phyloP scores from a whole-genome alignment of 2,329 filamentous ascomycete species.

The Colletotrichum tropicale region DNA sequence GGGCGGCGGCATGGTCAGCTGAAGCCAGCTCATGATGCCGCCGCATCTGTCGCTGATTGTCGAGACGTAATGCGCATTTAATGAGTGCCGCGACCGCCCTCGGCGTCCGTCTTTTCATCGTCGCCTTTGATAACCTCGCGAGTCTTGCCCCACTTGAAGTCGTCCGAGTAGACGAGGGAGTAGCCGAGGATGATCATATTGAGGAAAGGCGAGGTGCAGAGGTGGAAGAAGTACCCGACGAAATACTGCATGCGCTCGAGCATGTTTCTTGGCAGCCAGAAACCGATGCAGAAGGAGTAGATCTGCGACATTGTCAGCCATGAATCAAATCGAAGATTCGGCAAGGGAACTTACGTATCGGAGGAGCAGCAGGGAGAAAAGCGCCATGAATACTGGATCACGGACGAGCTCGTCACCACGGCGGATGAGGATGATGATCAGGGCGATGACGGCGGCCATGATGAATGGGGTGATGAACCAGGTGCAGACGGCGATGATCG shows the following conservation, averaged over 20 bases:
- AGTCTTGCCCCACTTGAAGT: slow-evolving; percentile 53
- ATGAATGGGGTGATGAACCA: slow-evolving; percentile 52
- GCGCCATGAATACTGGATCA: slow-evolving; percentile 38
- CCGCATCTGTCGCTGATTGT: slow-evolving; percentile 21
- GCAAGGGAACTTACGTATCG: slow-evolving; percentile 40
- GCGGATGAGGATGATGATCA: slow-evolving; percentile 37
- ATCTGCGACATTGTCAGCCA: slow-evolving; percentile 28
- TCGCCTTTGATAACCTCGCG: slow-evolving; percentile 37
- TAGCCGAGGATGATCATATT: slow-evolving; percentile 47
- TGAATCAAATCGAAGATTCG: neutral
- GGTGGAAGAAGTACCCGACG: slow-evolving; percentile 40
- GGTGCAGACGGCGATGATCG: slow-evolving; percentile 49
- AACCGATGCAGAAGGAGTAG: slow-evolving; percentile 45
- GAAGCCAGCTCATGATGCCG: neutral
- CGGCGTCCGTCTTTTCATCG: slow-evolving; percentile 23
- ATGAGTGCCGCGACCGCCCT: slow-evolving; percentile 23
- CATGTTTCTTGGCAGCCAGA: slow-evolving; percentile 44
- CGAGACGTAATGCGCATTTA: neutral
- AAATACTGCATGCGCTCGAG: slow-evolving; percentile 42
- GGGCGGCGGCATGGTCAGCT: neutral
- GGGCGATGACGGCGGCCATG: slow-evolving; percentile 41
- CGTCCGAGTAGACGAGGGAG: slow-evolving; percentile 45
- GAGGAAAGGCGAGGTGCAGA: slow-evolving; percentile 43
- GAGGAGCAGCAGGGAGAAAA: slow-evolving; percentile 40
- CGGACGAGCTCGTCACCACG: slow-evolving; percentile 35